Base-by-base conservation (phyloP, 768 basidiomycete genomes). In the Cystobasidium tubakii region DNA sequence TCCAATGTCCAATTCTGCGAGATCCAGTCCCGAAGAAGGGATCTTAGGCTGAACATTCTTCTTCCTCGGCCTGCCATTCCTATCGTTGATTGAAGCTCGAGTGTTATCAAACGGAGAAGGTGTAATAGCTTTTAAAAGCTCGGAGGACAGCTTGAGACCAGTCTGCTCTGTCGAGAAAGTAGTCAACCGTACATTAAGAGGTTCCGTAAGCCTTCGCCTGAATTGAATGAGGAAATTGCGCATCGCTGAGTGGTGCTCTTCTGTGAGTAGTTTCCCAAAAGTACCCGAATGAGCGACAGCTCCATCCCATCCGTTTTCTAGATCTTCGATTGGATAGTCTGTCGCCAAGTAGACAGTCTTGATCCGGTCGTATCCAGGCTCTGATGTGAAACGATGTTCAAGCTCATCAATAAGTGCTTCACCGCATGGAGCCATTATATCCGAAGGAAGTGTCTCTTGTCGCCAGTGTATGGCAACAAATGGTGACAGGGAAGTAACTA, bases 401-500 rank as follows among this genome's bases (percentile, higher is more conserved):
- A 88, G 81, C 6, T 82, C 81, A 54, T 83, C 82, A 44, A 87
- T 81, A 54, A 88, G 82, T 0, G 83, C 83, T 57, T 83, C 80
- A 0, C 85, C 86, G 76, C 87, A 88, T 44, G 83, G 82, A 0
- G 81, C 79, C 7, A 87, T 81, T 43, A 82, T 77, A 23, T 81
- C 79, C 0, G 82, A 77, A 0, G 83, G 78, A 66, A 87, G 81
- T 19, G 82, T 84, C 75, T 87, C 86, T 83, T 85, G 85, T 25
- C 85, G 81, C 87, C 86, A 88, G 76, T 87, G 85, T 9, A 88
- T 83, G 0, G 83, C 84, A 1, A 85, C 77, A 78, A 85, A 87
- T 0, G 84, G 82, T 0, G 76, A 76, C 0, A 82, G 70, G 23
- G 82, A 81, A 0, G 80, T 78, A 0, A 81, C 77, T 55, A 87